A percentile compares a stretch with the other conserved stretches of the same genome.
Conservation (phyloP, 805 yeast species). For the Lipomyces oligophaga region DNA sequence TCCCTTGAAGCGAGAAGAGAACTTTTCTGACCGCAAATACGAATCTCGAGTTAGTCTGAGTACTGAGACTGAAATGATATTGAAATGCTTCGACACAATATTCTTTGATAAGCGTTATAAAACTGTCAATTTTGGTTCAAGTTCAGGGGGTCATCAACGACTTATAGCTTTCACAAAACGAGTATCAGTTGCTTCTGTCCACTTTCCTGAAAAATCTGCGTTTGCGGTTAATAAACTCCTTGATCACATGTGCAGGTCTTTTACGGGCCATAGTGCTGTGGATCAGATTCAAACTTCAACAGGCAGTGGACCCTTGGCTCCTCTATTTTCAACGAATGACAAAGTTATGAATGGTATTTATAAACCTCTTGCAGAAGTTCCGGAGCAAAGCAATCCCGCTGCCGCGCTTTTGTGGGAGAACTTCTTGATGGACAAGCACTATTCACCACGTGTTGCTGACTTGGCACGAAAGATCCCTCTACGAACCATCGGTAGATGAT, state of each 20-base stretch:
- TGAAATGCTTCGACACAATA: conserved; percentile 72
- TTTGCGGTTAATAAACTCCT: conserved; percentile 73
- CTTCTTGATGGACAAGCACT: conserved; percentile 72
- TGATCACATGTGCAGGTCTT: conserved; percentile 68
- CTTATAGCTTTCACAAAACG: conserved; percentile 79
- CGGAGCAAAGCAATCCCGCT: conserved; percentile 76
- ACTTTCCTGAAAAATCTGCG: conserved; percentile 84
- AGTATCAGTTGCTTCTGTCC: conserved; percentile 59
- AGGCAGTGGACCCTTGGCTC: conserved; percentile 48
- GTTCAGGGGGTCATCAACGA: conserved; percentile 38
- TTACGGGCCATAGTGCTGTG: too few species aligned
- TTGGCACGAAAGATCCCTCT: conserved; percentile 43
- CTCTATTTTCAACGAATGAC: conserved; percentile 84
- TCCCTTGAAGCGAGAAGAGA: conserved; percentile 46
- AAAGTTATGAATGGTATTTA: conserved; percentile 77
- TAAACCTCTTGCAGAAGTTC: conserved; percentile 58
- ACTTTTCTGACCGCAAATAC: background rate
- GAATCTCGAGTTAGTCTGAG: conserved; percentile 68
- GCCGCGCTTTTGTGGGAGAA: conserved; percentile 92
- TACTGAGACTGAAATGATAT: conserved; percentile 79
- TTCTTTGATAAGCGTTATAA: conserved; percentile 58
- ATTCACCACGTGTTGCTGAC: conserved; percentile 73
- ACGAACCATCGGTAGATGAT: conserved; percentile 19
- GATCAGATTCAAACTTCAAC: conserved; percentile 4
- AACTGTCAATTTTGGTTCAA: conserved; percentile 25